Base-by-base conservation (phyloP, 208 protist genomes). In the Leishmania major region DNA sequence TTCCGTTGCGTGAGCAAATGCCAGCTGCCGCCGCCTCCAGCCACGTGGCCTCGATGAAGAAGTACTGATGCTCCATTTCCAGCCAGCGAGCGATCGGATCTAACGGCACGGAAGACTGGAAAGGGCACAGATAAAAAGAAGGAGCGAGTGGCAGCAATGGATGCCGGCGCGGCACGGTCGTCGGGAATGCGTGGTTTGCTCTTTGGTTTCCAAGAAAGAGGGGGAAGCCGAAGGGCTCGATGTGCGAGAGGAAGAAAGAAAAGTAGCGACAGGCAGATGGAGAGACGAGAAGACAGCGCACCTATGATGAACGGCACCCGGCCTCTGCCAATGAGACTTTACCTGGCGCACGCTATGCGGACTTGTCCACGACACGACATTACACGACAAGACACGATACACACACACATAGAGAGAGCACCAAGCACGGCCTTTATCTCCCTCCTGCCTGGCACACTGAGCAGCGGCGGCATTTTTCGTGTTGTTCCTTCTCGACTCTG, bases 1-100 rank as follows among this genome's bases (percentile, higher is more conserved):
- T 80, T n/a, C 64, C 70, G 74, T 87, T 79, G 17, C 69, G 71
- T 25, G 75, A 43, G 40, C 93, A 43, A 35, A 79, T 84, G 13
- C 80, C 82, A 5, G 87, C 87, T 6, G 85, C 82, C 4, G 87
- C 92, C 3, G 73, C 70, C 81, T 93, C 91, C 22, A 91, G 84
- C 51, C 71, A 81, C 2, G 74, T 71, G 28, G 90, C 45, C 57
- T 82, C 87, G 25, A 92, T 88, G 45, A 86, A 92, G 40, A 78
- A 85, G 59, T 75, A 71, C 62, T 67, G 35, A 37, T 81, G 60
- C 7, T 71, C 66, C 76, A 79, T 67, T 35, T 25, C 4, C 7
- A 66, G 6, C 10, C 19, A 45, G 43, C 57, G 28, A 55, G 19
- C 55, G 22, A 57, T 35, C 28, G 11, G 19, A 6, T 35, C 31